phyloP scores from a whole-genome alignment of 805 yeast genomes.

The Myxozyma udenii region DNA sequence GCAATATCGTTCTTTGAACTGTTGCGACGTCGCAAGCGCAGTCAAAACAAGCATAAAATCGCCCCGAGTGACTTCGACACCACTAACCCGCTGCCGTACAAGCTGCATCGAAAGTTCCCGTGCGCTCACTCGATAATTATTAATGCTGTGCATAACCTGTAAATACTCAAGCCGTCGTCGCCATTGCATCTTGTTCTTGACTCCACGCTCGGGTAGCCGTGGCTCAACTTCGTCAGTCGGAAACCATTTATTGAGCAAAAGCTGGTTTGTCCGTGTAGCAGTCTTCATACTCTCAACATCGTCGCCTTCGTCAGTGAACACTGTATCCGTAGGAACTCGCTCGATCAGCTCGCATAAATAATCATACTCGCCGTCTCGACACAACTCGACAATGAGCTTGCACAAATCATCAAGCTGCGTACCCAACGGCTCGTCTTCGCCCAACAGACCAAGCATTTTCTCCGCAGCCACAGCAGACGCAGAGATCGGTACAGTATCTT shows the following conservation, averaged over 20 bases:
- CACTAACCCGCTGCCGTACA: constrained; percentile 36
- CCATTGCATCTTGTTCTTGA: constrained; percentile 32
- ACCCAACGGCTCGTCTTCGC: not conserved
- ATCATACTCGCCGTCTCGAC: constrained; percentile 6
- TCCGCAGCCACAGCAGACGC: not conserved
- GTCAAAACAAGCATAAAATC: constrained; percentile 35
- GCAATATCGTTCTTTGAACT: too few relatives aligned
- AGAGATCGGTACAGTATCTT: too few relatives aligned
- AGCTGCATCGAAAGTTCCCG: constrained; percentile 32
- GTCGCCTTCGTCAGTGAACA: constrained; percentile 8
- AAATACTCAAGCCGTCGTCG: constrained; percentile 35
- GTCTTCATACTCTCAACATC: constrained; percentile 7
- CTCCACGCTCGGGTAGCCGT: constrained; percentile 17
- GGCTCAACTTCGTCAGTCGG: not conserved
- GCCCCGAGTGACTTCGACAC: constrained; percentile 32
- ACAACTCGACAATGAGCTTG: not conserved
- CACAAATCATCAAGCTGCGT: not conserved
- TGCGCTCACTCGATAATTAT: constrained; percentile 31
- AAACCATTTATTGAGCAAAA: not conserved
- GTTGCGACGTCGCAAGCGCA: constrained; percentile 35
- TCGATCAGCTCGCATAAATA: not conserved
- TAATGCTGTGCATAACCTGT: constrained; percentile 31
- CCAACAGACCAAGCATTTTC: not conserved
- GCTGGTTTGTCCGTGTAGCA: constrained; percentile 11
- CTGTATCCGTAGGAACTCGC: constrained; percentile 1